phyloP scores from a whole-genome alignment of 768 basidiomycete genomes.

The Mycena kentingensis region DNA sequence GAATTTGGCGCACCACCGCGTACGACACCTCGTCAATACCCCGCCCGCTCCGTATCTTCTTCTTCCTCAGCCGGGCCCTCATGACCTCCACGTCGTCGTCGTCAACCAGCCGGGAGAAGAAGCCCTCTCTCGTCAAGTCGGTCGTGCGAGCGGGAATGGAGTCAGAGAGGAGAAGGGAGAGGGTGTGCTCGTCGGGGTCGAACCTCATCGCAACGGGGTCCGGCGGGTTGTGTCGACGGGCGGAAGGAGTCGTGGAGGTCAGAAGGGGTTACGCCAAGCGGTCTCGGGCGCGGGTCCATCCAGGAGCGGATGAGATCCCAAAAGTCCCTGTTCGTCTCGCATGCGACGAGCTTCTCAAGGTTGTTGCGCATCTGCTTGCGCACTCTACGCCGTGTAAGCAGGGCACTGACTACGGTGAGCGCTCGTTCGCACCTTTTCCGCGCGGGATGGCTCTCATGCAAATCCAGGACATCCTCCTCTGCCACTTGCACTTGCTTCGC shows the following conservation, averaged over 20 bases:
- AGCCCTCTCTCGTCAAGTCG: not conserved
- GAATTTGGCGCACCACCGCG: not conserved
- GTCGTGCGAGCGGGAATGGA: not conserved
- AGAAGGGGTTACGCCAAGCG: not conserved
- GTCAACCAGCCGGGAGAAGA: constrained; percentile 3
- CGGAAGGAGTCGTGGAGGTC: constrained; percentile 4
- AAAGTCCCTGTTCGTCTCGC: not conserved
- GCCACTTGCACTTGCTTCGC: not conserved
- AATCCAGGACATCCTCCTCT: not conserved
- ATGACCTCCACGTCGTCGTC: not conserved
- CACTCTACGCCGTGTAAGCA: not conserved
- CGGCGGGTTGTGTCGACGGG: constrained; percentile 4
- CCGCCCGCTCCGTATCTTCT: not conserved
- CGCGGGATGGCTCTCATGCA: not conserved
- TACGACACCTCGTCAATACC: constrained; percentile 5
- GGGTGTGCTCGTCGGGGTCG: not conserved
- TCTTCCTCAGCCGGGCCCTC: not conserved
- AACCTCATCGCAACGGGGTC: not conserved
- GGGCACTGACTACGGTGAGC: not conserved
- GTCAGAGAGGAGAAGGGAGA: not conserved
- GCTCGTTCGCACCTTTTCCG: not conserved
- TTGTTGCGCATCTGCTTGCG: not conserved
- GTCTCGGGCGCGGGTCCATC: not conserved
- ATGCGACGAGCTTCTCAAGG: not conserved
- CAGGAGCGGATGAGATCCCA: constrained; percentile 2